A percentile compares a stretch with the other conserved stretches of the same genome.
phyloP scores from a whole-genome alignment of 495 filamentous ascomycete genomes.

The Neurospora africana region DNA sequence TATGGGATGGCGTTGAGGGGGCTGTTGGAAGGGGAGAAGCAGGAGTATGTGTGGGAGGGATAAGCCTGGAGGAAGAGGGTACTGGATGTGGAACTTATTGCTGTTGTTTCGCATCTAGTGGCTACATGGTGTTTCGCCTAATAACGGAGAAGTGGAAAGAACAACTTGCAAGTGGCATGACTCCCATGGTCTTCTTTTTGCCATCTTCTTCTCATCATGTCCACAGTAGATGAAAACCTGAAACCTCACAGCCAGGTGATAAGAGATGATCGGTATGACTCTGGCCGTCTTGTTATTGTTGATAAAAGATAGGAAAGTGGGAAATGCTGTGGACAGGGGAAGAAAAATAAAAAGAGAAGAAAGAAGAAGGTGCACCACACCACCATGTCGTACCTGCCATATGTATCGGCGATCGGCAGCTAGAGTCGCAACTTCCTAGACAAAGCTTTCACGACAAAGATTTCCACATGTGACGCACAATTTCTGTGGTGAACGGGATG shows the following conservation, averaged over 20 bases:
- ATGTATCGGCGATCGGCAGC: background rate
- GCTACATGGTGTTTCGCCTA: background rate
- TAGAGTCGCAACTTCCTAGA: background rate
- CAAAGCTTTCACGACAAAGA: background rate
- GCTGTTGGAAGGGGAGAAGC: constrained; percentile 18
- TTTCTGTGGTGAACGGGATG: background rate
- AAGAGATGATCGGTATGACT: too few relatives aligned
- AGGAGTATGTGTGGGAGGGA: constrained; percentile 35
- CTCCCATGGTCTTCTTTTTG: too few relatives aligned
- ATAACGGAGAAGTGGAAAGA: background rate
- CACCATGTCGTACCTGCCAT: background rate
- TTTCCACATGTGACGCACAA: background rate
- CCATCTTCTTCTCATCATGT: too few relatives aligned
- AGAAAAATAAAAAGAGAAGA: too few relatives aligned
- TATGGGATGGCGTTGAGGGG: constrained; percentile 47
- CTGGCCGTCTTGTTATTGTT: background rate
- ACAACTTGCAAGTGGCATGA: background rate
- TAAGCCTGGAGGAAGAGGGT: background rate
- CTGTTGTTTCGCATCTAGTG: background rate
- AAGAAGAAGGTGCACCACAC: background rate
- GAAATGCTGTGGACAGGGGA: background rate
- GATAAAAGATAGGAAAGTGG: background rate
- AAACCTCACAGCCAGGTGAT: too few relatives aligned
- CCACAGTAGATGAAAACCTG: too few relatives aligned
- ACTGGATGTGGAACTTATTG: background rate